phyloP scores from a whole-genome alignment of 2,329 filamentous ascomycete genomes.

The Pseudogymnoascus sp. region DNA sequence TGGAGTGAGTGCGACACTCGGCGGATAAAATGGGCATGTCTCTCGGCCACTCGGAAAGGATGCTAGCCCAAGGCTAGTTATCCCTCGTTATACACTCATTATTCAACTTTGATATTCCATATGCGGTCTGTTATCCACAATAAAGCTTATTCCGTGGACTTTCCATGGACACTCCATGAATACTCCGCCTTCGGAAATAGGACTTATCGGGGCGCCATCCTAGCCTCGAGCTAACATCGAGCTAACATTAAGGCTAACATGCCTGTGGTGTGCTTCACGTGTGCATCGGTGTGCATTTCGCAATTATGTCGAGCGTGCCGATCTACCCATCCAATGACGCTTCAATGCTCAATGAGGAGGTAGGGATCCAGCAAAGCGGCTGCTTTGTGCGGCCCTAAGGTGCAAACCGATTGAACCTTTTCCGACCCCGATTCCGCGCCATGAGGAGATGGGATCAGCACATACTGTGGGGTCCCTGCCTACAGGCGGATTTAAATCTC shows the following conservation, averaged over 20 bases:
- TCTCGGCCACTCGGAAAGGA: background rate
- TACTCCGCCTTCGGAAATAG: background rate
- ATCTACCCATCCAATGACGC: background rate
- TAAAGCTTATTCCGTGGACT: background rate
- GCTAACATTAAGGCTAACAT: background rate
- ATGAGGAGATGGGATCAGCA: background rate
- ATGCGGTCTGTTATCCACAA: background rate
- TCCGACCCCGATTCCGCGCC: background rate
- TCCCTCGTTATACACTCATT: background rate
- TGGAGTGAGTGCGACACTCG: background rate
- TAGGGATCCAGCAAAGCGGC: background rate
- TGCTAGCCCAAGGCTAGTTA: background rate
- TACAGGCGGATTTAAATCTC: background rate
- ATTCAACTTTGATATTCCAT: background rate
- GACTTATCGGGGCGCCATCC: background rate
- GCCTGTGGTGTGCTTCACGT: background rate
- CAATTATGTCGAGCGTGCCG: conserved; percentile 1
- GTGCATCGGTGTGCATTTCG: conserved; percentile 1
- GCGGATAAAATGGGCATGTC: background rate
- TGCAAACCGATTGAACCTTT: background rate
- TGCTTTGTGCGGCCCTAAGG: background rate
- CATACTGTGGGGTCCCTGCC: background rate
- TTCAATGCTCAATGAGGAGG: background rate
- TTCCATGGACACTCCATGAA: background rate
- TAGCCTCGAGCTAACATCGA: background rate